Evolutionary conservation across 1,139 yeast genomes (phyloP), one percentile per base, ranked within the genome.

Genomic region (Keqinozyma sinolaborantium): DNA sequence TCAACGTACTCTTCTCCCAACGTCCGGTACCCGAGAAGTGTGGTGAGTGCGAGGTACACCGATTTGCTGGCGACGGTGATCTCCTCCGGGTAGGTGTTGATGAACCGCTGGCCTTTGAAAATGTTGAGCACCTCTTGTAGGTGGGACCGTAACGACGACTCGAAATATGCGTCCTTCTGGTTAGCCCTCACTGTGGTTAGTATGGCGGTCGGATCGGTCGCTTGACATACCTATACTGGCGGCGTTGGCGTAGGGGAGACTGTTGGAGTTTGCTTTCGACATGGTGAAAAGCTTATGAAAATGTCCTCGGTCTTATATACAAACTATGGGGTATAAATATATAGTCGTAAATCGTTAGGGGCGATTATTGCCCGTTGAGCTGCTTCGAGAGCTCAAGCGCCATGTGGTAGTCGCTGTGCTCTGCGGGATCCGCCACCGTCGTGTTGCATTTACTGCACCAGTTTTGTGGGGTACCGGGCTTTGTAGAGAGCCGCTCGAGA

Each of bases 1-100:
- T 90, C 96, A 12, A 90, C 92, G 54, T 90, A 90, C 56, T 92
- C 97, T 53, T 90, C 97, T 0, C 98, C 98, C 21, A 90, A 61
- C 0, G 97, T 90, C 35, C 94, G 67, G 4, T 86, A 77, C 0
- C 94, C 92, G 4, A 77, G 40, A 11, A 83, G 55, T 0, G 96
- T 87, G 0, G 97, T 90, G 24, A 86, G 60, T 2, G 70, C 62
- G 16, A 86, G 63, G 48, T 90, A 88, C 1, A 79, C 32, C 2
- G 81, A 58, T 34, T 80, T 76, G 4, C 84, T 75, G 2, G 64
- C 56, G 0, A 78, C 70, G 1, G 80, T 63, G 16, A 88, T 66
- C 45, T 83, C 87, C 30, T 76, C 71, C 1, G 83, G 77, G 46
- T 80, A 73, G 4, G 73, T 62, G 47, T 83, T 83, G 10, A 81